Evolutionary conservation across 148 eudicot genomes (phyloP), one percentile per base, ranked within the genome.

Genomic region (Simmondsia chinensis): DNA sequence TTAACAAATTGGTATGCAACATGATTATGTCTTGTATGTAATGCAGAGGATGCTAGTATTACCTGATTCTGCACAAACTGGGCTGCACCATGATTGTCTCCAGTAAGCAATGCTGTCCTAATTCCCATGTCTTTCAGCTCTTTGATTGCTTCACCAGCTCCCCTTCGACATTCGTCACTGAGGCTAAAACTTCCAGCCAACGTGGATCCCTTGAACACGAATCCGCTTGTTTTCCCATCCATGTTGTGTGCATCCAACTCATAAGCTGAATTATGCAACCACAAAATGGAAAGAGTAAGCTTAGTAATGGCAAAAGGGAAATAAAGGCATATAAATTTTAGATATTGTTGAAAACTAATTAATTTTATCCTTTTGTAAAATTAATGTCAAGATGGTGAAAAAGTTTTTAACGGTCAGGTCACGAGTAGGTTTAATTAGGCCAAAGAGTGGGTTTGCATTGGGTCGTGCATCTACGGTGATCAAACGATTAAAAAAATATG

Each of bases 91-190:
- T 45, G 43, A 42, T 49, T 55, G 37, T 71, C 71, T 14, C 76
- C 76, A 7, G 71, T 71, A n/a, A 71, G 71, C 68, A 65, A 50
- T 22, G 39, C 60, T 22, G 76, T 65, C 43, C 44, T 56, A 10
- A 71, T 65, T 5, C 71, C 71, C 16, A 43, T 10, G 11, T 30
- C 38, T 37, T 51, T 56, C 19, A 65, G 67, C 30, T 71, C 76
- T 33, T 35, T 39, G 4, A 71, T 45, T 39, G 71, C 76, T 39
- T 71, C 64, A 57, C 22, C 34, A 22, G 60, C 71, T 12, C 71
- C 71, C 18, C 52, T 2, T 40, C 76, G 64, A 71, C 61, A 56
- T 10, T 54, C 56, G 39, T 71, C 71, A 2, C 71, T 50, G 31
- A 63, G 69, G 45, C 24, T 54, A 59, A 68, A 62, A 9, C 46